Conservation (phyloP, 2,329 filamentous ascomycete species). For the Rhynchosporium agropyri region DNA sequence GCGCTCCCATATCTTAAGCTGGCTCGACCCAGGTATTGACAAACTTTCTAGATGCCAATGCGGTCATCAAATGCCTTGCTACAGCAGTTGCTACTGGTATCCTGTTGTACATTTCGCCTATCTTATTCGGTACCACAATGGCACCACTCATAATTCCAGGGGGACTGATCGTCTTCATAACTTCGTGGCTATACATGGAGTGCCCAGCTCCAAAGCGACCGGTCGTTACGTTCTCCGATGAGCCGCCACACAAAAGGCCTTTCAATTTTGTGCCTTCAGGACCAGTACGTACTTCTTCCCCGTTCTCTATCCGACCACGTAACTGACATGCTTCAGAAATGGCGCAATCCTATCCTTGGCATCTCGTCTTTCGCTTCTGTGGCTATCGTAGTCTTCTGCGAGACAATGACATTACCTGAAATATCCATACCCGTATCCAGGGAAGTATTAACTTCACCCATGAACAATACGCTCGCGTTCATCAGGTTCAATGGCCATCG, state of each 20-base stretch:
- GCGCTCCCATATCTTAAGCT: neutral
- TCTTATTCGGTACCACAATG: slow-evolving; percentile 41
- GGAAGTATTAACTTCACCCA: slow-evolving; percentile 35
- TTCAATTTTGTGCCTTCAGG: slow-evolving; percentile 8
- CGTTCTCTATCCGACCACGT: neutral
- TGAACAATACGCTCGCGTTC: slow-evolving; percentile 40
- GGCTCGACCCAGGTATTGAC: no score
- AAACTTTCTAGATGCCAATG: slow-evolving; percentile 40
- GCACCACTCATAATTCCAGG: slow-evolving; percentile 40
- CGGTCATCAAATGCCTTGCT: slow-evolving; percentile 44
- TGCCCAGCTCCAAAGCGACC: slow-evolving; percentile 37
- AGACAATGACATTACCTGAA: slow-evolving; percentile 8
- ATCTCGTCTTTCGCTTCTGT: slow-evolving; percentile 13
- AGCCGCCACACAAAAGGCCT: neutral
- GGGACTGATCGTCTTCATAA: slow-evolving; percentile 40
- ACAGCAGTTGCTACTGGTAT: slow-evolving; percentile 42
- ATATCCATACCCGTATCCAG: neutral
- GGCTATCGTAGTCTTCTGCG: slow-evolving; percentile 12
- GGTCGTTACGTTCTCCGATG: slow-evolving; percentile 23
- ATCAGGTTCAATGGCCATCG: slow-evolving; percentile 39
- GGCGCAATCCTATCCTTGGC: slow-evolving; percentile 11
- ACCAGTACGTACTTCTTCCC: neutral
- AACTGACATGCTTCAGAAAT: neutral
- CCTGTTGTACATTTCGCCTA: slow-evolving; percentile 41
- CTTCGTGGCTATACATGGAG: slow-evolving; percentile 43